Base-by-base conservation (phyloP, 148 eudicot genomes). In the Diospyros lotus region DNA sequence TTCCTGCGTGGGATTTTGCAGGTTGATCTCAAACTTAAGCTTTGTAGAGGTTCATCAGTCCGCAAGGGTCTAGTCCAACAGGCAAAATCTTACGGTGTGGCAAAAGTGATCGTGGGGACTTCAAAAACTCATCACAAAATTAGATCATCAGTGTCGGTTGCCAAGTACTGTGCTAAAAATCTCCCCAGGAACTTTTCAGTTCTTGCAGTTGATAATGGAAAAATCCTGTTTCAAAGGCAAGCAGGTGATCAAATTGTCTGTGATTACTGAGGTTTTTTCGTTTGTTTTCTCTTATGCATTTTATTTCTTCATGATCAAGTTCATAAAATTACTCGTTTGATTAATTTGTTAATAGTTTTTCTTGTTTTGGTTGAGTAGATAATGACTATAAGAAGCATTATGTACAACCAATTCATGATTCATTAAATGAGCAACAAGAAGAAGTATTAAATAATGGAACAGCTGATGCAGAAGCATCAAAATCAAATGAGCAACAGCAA, bases 21-120 rank as follows among this genome's bases (percentile, higher is more conserved):
- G 97, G 91, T 92, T 50, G 92, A 90, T 83, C 93, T 92, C 69
- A 92, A 90, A 82, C 82, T 90, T 56, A 90, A 92, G 82, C 79
- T 92, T 55, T 90, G 92, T 75, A 88, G 92, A 60, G 97, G 97
- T 67, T 77, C 91, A 61, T 90, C 93, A 28, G 9, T 87, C 68
- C 79, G 88, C 3, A 88, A 90, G 80, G 80, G 84, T 52, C 64
- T 92, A 48, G 92, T 92, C 69, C 86, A 89, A 8, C 94, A 92
- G 80, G 91, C 93, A 0, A 83, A 82, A 71, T 78, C 87, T 12
- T 84, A 79, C 69, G 60, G 56, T 62, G 90, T 93, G 6, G 76
- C 82, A 69, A 82, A 71, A 41, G 77, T 92, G 66, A 84, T 92
- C 52, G 83, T 92, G 17, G 97, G 97, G 52, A 82, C 84, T 38